phyloP scores from a whole-genome alignment of 208 protist species.

The Phytomonas francai region DNA sequence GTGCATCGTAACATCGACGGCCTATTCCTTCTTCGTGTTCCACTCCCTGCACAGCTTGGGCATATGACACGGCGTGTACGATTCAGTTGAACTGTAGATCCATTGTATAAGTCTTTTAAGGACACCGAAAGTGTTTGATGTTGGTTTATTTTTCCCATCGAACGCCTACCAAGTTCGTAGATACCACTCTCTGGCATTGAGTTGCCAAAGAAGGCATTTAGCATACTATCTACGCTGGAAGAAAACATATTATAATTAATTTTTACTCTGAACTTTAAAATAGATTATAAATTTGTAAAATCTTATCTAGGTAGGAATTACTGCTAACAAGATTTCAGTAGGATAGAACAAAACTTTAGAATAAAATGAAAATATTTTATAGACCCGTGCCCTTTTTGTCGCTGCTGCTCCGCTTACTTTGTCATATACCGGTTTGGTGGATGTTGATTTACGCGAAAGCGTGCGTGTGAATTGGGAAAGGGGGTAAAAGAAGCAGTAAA shows the following conservation, averaged over 20 bases:
- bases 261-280: constrained; percentile 1
- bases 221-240: constrained; percentile 10
- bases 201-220: constrained; percentile 55
- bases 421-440: too few relatives aligned
- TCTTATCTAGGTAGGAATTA: too few relatives aligned
- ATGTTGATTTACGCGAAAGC: too few relatives aligned
- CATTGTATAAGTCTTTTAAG: constrained; percentile 76
- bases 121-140: constrained; percentile 42
- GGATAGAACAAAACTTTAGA: too few relatives aligned
- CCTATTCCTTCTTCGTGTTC: constrained; percentile 23
- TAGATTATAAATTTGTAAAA: too few relatives aligned
- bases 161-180: constrained; percentile 11
- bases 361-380: too few relatives aligned
- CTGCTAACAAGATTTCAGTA: too few relatives aligned
- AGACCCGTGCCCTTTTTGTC: too few relatives aligned
- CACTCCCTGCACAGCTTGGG: constrained; percentile 48
- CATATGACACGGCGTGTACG: constrained; percentile 44
- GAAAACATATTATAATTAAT: background rate
- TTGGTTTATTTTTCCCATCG: constrained; percentile 21
- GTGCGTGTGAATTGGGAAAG: too few relatives aligned
- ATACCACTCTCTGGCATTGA: constrained; percentile 2
- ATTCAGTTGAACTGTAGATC: constrained; percentile 44
- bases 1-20: constrained; percentile 37
- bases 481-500: too few relatives aligned
- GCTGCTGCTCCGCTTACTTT: too few relatives aligned